Conservation (phyloP, 1,139 yeast genomes). For the Pneumocystis murina region DNA sequence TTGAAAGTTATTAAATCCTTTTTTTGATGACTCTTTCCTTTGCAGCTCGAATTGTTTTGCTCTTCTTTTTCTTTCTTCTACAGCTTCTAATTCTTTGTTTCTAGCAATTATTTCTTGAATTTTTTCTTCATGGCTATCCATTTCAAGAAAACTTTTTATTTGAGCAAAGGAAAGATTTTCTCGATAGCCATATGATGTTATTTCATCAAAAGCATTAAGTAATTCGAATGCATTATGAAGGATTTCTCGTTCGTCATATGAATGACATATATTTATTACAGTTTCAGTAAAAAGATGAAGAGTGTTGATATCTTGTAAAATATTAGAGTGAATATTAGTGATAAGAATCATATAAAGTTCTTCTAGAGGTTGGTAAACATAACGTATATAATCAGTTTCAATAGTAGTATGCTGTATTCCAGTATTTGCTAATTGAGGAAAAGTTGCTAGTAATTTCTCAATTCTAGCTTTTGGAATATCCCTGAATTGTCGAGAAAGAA, state of each 20-base stretch:
- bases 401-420: slow-evolving; percentile 85
- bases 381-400: slow-evolving; percentile 84
- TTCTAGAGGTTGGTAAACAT: slow-evolving; percentile 90
- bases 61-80: slow-evolving; percentile 89
- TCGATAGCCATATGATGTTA: slow-evolving; percentile 74
- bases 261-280: slow-evolving; percentile 56
- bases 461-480: slow-evolving; percentile 77
- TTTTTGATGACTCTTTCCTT: slow-evolving; percentile 63
- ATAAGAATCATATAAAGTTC: slow-evolving; percentile 82
- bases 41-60: slow-evolving; percentile 76
- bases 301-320: slow-evolving; percentile 87
- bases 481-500: slow-evolving; percentile 81
- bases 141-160: slow-evolving; percentile 78
- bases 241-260: slow-evolving; percentile 69
- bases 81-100: slow-evolving; percentile 91
- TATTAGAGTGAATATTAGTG: slow-evolving; percentile 83
- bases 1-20: slow-evolving; percentile 21
- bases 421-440: slow-evolving; percentile 51
- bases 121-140: slow-evolving; percentile 98
- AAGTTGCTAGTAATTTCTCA: slow-evolving; percentile 69
- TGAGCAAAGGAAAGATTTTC: slow-evolving; percentile 75
- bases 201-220: slow-evolving; percentile 85
- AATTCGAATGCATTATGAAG: slow-evolving; percentile 77
- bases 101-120: slow-evolving; percentile 88
- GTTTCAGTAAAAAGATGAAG: slow-evolving; percentile 73